A percentile compares a stretch with the other conserved stretches of the same genome.
Conservation (phyloP, 2,329 filamentous ascomycete species). For the Mycosphaerella sp. region DNA sequence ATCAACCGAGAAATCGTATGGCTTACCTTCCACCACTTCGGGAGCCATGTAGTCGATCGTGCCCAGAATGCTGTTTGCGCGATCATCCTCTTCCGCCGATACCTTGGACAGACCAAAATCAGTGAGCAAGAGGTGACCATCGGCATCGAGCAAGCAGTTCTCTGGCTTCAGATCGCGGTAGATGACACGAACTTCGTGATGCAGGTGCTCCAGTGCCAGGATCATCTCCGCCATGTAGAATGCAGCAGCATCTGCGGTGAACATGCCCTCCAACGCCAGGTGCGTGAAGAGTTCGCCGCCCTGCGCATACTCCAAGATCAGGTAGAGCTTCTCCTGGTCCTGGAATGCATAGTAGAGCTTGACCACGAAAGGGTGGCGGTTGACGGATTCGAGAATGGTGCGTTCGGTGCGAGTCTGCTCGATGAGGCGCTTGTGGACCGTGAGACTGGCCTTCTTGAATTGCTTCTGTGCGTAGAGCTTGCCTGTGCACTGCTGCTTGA, state of each 20-base stretch:
- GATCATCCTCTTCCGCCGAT: slow-evolving; percentile 58
- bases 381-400: slow-evolving; percentile 89
- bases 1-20: slow-evolving; percentile 91
- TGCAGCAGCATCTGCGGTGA: slow-evolving; percentile 76
- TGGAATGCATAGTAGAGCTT: slow-evolving; percentile 99
- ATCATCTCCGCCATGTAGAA: slow-evolving; percentile 99
- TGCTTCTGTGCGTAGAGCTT: slow-evolving; percentile 96
- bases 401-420: slow-evolving; percentile 98
- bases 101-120: slow-evolving; percentile 98
- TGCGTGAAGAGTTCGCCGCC: slow-evolving; percentile 97
- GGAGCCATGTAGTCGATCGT: slow-evolving; percentile 99
- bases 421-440: slow-evolving; percentile 90
- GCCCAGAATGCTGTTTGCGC: slow-evolving; percentile 84
- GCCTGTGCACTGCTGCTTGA: slow-evolving; percentile 82
- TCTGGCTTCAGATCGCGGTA: slow-evolving; percentile 98
- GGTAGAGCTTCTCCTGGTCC: slow-evolving; percentile 92
- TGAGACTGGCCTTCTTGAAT: slow-evolving; percentile 92
- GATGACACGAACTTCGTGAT: slow-evolving; percentile 85
- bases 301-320: slow-evolving; percentile 95
- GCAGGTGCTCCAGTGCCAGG: slow-evolving; percentile 85
- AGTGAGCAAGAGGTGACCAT: slow-evolving; percentile 88
- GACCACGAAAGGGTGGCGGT: slow-evolving; percentile 93
- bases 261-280: slow-evolving; percentile 89
- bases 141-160: slow-evolving; percentile 86
- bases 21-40: slow-evolving; percentile 79